Base-by-base conservation (phyloP, 75 land plant species). In the Gnetum montanum region DNA sequence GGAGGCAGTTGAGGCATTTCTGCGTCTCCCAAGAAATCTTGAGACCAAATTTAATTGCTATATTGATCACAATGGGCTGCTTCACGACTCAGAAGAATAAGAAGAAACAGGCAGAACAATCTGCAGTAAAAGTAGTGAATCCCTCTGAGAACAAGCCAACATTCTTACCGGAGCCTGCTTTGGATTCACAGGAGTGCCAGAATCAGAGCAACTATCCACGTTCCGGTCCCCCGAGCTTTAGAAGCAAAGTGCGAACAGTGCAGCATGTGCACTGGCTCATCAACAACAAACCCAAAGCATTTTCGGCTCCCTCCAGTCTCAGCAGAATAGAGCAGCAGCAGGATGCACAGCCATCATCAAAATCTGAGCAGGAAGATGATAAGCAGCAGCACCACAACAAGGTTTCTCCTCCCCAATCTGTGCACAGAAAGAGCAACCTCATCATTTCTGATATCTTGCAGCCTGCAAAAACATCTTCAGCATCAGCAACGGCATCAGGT, bases 141-240 rank as follows among this genome's bases (percentile, higher is more conserved):
- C 59, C 44, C 16, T 25, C 12, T 24, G 44, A 37, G 19, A 34
- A 36, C 19, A 75, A 75, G 43, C 51, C 62, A 2, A 31, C 36
- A 12, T 49, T 41, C 1, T 24, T 49, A 26, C 57, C 61, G 31
- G 65, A 66, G 25, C 34, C 58, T 12, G 56, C 33, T 11, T 12
- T 29, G 8, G 48, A 37, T 13, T 45, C 54, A 6, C 55, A 53
- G 20, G 55, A 53, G 34, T 12, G 36, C 34, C 55, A 53, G 34
- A 33, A 35, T 20, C 59, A 37, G 2, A 37, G 15, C 4, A 28
- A 20, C 7, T 28, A 23, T 15, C 41, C 43, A 19, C 70, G 67
- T 38, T 84, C 88, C 29, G 80, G 78, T 31, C 88, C 80, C 19
- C 69, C 77, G 51, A 84, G 88, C 54, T 84, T 84, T 51, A 59